These are phyloP conservation scores for Diplogelasinospora grovesii DNA, from an alignment of 495 filamentous ascomycete genomes.

Conservation along the genomic window DNA sequence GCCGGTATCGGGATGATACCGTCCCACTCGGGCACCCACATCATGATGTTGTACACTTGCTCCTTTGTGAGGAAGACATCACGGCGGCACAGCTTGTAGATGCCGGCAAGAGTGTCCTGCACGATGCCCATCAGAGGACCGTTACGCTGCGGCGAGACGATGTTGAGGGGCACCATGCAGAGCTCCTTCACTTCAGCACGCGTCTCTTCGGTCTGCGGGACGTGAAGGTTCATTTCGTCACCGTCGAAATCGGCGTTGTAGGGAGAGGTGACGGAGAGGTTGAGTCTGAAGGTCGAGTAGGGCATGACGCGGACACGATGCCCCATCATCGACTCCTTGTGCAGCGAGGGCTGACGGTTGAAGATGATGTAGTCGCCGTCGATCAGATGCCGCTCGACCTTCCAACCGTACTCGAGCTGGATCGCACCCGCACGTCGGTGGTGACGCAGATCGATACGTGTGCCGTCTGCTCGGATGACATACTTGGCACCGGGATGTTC, in stretches of 20 bases:
- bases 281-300: slow-evolving; percentile 95
- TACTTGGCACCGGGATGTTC: slow-evolving; percentile 93
- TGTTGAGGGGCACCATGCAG: slow-evolving; percentile 93
- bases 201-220: slow-evolving; percentile 96
- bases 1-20: slow-evolving; percentile 86
- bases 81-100: slow-evolving; percentile 91
- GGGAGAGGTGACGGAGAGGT: slow-evolving; percentile 93
- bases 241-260: slow-evolving; percentile 99
- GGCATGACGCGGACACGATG: slow-evolving; percentile 97
- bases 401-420: slow-evolving; percentile 90
- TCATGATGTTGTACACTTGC: slow-evolving; percentile 87
- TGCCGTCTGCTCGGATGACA: slow-evolving; percentile 85
- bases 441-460: slow-evolving; percentile 88
- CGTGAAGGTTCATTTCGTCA: slow-evolving; percentile 98
- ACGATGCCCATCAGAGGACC: slow-evolving; percentile 99
- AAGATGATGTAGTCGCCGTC: slow-evolving; percentile 98
- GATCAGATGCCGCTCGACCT: slow-evolving; percentile 91
- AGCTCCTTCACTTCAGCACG: slow-evolving; percentile 86
- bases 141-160: slow-evolving; percentile 96
- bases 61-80: slow-evolving; percentile 87
- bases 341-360: slow-evolving; percentile 96
- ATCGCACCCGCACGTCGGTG: slow-evolving; percentile 78
- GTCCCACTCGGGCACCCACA: slow-evolving; percentile 98
- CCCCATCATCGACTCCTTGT: slow-evolving; percentile 99
- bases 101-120: slow-evolving; percentile 91